Evolutionary conservation across 257 asterid genomes (phyloP).

Genomic region (Osmanthus fragrans): DNA sequence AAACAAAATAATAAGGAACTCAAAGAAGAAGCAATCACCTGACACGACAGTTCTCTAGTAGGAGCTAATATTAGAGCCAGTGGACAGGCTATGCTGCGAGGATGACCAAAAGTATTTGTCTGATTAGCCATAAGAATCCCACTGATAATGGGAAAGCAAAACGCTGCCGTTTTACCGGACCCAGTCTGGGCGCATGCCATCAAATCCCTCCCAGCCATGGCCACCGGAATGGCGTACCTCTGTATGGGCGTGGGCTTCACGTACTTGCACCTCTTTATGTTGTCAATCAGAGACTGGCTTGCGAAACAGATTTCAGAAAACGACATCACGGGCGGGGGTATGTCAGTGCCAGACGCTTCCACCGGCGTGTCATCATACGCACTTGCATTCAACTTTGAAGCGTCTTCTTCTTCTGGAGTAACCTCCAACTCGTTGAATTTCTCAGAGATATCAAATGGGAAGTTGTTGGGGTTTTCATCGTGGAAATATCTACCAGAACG

Average conservation of each 20-base stretch:
- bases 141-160: constrained; percentile 70
- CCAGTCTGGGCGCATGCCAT: constrained; percentile 94
- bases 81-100: constrained; percentile 40
- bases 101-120: neutral
- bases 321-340: constrained; percentile 59
- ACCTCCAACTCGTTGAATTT: constrained; percentile 37
- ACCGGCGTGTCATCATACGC: constrained; percentile 43
- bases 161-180: constrained; percentile 87
- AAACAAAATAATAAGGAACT: neutral
- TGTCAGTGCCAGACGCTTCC: constrained; percentile 54
- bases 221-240: constrained; percentile 68
- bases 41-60: constrained; percentile 70
- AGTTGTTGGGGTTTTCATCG: neutral
- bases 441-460: constrained; percentile 16
- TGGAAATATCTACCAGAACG: constrained; percentile 25
- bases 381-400: neutral
- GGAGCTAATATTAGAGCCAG: constrained; percentile 71
- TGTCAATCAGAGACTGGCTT: constrained; percentile 37
- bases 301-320: constrained; percentile 52
- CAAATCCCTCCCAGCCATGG: constrained; percentile 66
- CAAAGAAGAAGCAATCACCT: constrained; percentile 37
- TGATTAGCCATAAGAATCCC: constrained; percentile 31
- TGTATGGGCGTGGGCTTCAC: constrained; percentile 73
- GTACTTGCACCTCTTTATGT: constrained; percentile 59
- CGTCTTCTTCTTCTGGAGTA: neutral